phyloP scores from a whole-genome alignment of 345 rosid genomes.

The Syzygium grande region DNA sequence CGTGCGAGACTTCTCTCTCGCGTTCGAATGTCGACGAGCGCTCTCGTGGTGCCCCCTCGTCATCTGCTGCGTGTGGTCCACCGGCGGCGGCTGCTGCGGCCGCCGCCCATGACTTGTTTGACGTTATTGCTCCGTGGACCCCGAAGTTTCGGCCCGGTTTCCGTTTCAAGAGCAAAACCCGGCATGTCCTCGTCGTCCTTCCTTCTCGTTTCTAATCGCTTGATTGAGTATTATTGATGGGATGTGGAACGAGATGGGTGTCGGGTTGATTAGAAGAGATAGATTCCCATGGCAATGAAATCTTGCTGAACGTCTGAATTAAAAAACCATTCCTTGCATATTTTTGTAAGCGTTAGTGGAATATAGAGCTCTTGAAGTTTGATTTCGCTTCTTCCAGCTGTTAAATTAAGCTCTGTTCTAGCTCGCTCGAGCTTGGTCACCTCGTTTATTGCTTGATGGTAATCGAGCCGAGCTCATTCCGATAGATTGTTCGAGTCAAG shows the following conservation, averaged over 20 bases:
- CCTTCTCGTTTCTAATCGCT: background rate
- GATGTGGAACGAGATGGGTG: background rate
- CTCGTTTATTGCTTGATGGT: background rate
- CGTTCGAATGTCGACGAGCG: no score
- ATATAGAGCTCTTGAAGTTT: no score
- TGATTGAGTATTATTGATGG: background rate
- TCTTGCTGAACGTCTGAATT: background rate
- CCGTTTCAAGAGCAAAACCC: background rate
- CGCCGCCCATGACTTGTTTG: background rate
- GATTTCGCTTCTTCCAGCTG: background rate
- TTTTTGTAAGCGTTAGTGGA: background rate
- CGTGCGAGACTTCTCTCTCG: no score
- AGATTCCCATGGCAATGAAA: background rate
- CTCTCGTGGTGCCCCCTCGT: no score
- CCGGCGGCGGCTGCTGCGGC: no score
- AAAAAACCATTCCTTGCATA: background rate
- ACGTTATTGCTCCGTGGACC: background rate
- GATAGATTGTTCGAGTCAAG: background rate
- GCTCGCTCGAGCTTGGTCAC: background rate
- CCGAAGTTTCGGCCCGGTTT: background rate
- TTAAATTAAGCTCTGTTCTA: background rate
- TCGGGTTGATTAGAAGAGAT: background rate
- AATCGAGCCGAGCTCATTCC: background rate
- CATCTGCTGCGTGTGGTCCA: no score
- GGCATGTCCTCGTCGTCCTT: background rate